Conservation (phyloP, 352 stramenopile genomes). For the Phytophthora idaei region DNA sequence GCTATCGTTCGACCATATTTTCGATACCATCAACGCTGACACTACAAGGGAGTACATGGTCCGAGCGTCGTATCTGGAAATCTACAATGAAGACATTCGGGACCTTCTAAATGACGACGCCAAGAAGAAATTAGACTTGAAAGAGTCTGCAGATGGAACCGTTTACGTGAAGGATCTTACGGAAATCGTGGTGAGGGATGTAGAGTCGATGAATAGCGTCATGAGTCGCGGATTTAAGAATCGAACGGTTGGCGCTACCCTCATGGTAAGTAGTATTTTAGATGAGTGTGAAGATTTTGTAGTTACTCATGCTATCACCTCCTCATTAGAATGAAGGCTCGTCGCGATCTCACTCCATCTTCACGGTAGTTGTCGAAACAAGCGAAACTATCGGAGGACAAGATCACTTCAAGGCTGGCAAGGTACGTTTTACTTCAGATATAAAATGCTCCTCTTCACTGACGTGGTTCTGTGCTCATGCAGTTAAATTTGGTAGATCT, state of each 20-base stretch:
- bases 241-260: conserved; percentile 73
- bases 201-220: conserved; percentile 81
- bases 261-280: conserved; percentile 68
- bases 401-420: conserved; percentile 84
- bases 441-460: not conserved
- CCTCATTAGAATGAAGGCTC: conserved; percentile 76
- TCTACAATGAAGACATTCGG: conserved; percentile 96
- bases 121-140: conserved; percentile 86
- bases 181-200: conserved; percentile 76
- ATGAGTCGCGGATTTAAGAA: conserved; percentile 89
- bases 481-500: conserved; percentile 87
- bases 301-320: not conserved
- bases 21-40: conserved; percentile 82
- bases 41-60: conserved; percentile 82
- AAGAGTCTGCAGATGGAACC: conserved; percentile 78
- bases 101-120: conserved; percentile 87
- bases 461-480: not conserved
- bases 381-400: conserved; percentile 76
- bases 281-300: not conserved
- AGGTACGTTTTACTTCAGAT: conserved; percentile 38
- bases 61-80: conserved; percentile 92
- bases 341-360: conserved; percentile 87
- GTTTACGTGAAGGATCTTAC: conserved; percentile 93
- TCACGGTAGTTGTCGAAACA: conserved; percentile 84
- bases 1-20: conserved; percentile 87